These are phyloP conservation scores for Candida stauntonica DNA, from an alignment of 805 yeast genomes.

Conservation along the genomic window DNA sequence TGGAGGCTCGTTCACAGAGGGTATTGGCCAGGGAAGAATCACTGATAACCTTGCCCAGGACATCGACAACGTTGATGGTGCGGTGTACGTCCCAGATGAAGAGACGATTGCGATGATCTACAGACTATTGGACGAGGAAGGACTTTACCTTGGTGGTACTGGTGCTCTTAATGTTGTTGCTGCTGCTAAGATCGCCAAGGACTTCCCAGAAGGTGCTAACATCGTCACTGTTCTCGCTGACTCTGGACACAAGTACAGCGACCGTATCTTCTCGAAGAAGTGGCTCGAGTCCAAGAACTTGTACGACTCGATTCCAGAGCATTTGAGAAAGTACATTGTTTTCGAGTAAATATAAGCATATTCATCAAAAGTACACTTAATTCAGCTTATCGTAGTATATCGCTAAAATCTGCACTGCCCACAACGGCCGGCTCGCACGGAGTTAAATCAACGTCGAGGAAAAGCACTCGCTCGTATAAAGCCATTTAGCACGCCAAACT, in stretches of 20 bases:
- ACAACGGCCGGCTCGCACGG: too few relatives aligned
- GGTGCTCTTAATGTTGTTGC: conserved; percentile 89
- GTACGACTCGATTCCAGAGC: conserved; percentile 61
- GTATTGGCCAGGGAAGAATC: conserved; percentile 93
- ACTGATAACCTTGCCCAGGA: conserved; percentile 78
- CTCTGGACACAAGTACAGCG: conserved; percentile 85
- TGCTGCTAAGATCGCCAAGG: conserved; percentile 70
- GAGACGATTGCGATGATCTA: conserved; percentile 82
- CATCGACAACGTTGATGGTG: conserved; percentile 71
- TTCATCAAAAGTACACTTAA: too few relatives aligned
- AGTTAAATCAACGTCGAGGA: too few relatives aligned
- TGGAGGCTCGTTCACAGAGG: conserved; percentile 91
- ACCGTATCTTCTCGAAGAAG: conserved; percentile 66
- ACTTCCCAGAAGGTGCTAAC: conserved; percentile 71
- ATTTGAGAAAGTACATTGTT: conserved; percentile 64
- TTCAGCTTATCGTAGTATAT: too few relatives aligned
- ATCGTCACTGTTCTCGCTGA: conserved; percentile 89
- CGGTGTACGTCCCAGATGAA: conserved; percentile 72
- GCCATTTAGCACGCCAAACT: too few relatives aligned
- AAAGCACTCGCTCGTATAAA: too few relatives aligned
- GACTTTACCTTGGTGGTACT: conserved; percentile 86
- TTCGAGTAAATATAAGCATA: conserved; percentile 17
- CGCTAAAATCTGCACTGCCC: too few relatives aligned
- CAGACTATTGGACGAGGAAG: conserved; percentile 82
- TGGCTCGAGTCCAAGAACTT: conserved; percentile 75